phyloP scores from a whole-genome alignment of 2,329 filamentous ascomycete species.

The Xylariaceae sp. region DNA sequence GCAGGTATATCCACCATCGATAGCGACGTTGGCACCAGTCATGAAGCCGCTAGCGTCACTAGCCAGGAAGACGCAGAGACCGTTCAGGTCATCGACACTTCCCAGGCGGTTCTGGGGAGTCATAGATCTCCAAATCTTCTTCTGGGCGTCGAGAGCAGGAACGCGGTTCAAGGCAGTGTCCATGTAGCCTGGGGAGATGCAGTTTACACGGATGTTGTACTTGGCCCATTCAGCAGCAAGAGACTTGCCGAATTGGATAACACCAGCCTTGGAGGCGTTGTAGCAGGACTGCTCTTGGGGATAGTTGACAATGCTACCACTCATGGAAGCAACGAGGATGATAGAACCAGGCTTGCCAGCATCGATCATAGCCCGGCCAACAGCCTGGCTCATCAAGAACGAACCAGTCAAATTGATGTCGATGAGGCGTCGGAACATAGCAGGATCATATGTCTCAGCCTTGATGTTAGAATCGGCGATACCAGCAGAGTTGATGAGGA shows the following conservation, averaged over 20 bases:
- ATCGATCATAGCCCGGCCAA: slow-evolving; percentile 70
- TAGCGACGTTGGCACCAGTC: slow-evolving; percentile 71
- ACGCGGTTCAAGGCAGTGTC: slow-evolving; percentile 78
- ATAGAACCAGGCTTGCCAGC: slow-evolving; percentile 67
- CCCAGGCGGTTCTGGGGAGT: slow-evolving; percentile 73
- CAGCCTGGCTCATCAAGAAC: slow-evolving; percentile 72
- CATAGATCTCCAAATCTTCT: slow-evolving; percentile 73
- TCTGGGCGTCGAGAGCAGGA: slow-evolving; percentile 72
- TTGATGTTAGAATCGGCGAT: slow-evolving; percentile 83
- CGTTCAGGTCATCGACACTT: slow-evolving; percentile 71
- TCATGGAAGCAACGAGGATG: slow-evolving; percentile 76
- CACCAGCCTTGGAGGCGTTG: slow-evolving; percentile 79
- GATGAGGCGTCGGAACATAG: slow-evolving; percentile 73
- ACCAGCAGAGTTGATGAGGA: slow-evolving; percentile 75
- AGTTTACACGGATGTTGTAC: slow-evolving; percentile 77
- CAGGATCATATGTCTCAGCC: slow-evolving; percentile 70
- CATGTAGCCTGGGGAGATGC: slow-evolving; percentile 82
- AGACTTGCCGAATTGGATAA: slow-evolving; percentile 74
- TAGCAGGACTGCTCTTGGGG: slow-evolving; percentile 80
- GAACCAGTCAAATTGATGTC: slow-evolving; percentile 80
- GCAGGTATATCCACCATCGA: slow-evolving; percentile 67
- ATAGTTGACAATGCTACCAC: slow-evolving; percentile 79
- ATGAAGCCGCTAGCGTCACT: slow-evolving; percentile 71
- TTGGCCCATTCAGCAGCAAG: slow-evolving; percentile 83
- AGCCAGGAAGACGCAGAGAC: slow-evolving; percentile 70